phyloP scores from a whole-genome alignment of 108 stramenopile species.

The Pseudonitzschia multistriata region DNA sequence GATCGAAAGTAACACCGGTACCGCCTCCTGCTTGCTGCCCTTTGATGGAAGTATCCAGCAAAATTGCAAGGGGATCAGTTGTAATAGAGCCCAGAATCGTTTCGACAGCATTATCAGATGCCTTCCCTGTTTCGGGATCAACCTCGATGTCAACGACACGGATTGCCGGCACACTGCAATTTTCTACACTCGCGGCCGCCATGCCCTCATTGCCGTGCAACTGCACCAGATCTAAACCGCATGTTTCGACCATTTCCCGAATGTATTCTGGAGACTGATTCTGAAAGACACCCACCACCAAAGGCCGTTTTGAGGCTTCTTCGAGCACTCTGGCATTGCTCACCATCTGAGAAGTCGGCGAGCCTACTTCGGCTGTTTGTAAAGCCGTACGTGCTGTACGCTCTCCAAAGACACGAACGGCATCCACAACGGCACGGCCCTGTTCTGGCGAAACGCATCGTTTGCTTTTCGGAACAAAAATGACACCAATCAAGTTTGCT shows the following conservation, averaged over 20 bases:
- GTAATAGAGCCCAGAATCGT: constrained; percentile 56
- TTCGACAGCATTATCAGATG: constrained; percentile 56
- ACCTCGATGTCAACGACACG: constrained; percentile 92
- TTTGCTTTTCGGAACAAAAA: constrained; percentile 89
- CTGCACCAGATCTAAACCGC: constrained; percentile 95
- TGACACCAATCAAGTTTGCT: constrained; percentile 94
- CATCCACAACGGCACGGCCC: constrained; percentile 69
- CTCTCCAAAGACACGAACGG: constrained; percentile 90
- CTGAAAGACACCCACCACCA: constrained; percentile 97
- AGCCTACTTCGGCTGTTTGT: constrained; percentile 4
- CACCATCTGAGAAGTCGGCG: constrained; percentile 48
- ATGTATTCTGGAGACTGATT: constrained; percentile 86
- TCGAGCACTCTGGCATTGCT: constrained; percentile 56
- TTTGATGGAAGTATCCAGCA: constrained; percentile 93
- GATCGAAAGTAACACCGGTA: constrained; percentile 94
- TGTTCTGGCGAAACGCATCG: constrained; percentile 70
- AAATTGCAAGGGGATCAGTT: constrained; percentile 77
- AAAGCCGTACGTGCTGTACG: constrained; percentile 42
- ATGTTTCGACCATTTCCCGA: constrained; percentile 64
- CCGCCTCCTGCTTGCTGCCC: constrained; percentile 85
- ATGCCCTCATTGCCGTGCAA: constrained; percentile 94
- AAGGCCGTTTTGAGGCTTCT: constrained; percentile 58
- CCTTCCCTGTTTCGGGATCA: constrained; percentile 48
- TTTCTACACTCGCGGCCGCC: constrained; percentile 61
- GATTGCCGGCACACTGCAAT: constrained; percentile 82